These are phyloP conservation scores for Exophiala sp. DNA, from an alignment of 2,329 filamentous ascomycete species.

Conservation along the genomic window DNA sequence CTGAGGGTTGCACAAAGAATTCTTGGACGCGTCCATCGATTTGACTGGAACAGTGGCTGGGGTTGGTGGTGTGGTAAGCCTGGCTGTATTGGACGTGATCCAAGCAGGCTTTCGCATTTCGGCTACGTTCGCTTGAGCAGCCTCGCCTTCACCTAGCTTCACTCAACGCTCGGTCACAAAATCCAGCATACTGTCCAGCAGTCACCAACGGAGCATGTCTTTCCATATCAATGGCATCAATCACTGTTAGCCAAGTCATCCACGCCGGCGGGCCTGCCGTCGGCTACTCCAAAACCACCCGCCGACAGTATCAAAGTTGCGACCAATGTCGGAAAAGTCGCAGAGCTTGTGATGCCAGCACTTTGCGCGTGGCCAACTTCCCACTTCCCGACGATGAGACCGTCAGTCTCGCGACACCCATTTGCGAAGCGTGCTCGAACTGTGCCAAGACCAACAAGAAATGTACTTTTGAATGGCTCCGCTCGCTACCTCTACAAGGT, in stretches of 20 bases:
- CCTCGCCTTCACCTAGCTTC: no score
- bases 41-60: no score
- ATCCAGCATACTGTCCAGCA: no score
- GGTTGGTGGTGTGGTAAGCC: no score
- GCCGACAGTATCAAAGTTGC: conserved; percentile 40
- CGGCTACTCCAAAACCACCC: conserved; percentile 23
- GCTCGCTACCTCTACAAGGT: conserved; percentile 27
- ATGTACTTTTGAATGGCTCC: conserved; percentile 46
- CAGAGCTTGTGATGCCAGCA: conserved; percentile 21
- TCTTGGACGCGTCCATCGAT: no score
- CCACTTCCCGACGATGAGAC: conserved; percentile 11
- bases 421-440: conserved; percentile 36
- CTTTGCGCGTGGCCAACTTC: conserved; percentile 16
- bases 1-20: no score
- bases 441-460: conserved; percentile 44
- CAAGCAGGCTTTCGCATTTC: no score
- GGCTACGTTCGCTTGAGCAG: no score
- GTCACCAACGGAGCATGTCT: no score
- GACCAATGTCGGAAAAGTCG: conserved; percentile 22
- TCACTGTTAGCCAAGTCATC: not conserved
- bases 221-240: not conserved
- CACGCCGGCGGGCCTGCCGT: not conserved
- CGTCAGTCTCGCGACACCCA: conserved; percentile 14
- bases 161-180: no score
- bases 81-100: no score